Base-by-base conservation (phyloP, 139 green algal species). In the Tetraselmis chui region DNA sequence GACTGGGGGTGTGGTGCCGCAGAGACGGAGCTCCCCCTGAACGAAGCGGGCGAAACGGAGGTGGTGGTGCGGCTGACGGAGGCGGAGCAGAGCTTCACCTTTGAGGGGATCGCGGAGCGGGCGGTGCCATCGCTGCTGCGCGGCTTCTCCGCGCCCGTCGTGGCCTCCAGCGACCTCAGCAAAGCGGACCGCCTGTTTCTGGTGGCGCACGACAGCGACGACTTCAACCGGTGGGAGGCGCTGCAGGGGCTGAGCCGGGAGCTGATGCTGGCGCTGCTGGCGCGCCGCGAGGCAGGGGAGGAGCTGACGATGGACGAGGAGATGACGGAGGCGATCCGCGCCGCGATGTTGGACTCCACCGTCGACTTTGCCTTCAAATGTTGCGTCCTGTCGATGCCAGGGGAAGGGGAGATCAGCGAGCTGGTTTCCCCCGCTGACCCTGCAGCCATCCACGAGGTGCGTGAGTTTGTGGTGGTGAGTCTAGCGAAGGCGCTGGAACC, bases 61-160 rank as follows among this genome's bases (percentile, higher is more conserved):
- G 85, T 83, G 2, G 93, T 97, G 82, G 91, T 97, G 74, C 84
- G 90, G 1, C 67, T 94, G 30, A 85, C 81, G 22, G 77, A 91
- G 76, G 83, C 75, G 32, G 79, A 88, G 81, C 87, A 93, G 85
- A 31, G 81, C 28, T 95, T 92, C 83, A 81, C 89, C 59, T 94
- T 94, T 80, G 85, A 87, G 81, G 86, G 87, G 18, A 85, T 96
- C 29, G 2, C 82, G 27, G 80, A 80, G 24, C 79, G 86, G 78
- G 93, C 94, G 24, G 93, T 98, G 81, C 93, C 94, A 67, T 96
- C 90, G 1, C 86, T 98, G 88, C 93, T 99, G 84, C 92, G 97
- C 24, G 89, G 88, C 88, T 99, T 99, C 89, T 96, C 88, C 31
- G 96, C 96, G 5, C 96, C 96, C 30, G 95, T 99, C 32, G 45